A percentile compares a stretch with the other conserved stretches of the same genome.
Conservation (phyloP, 176 grass and related monocot species). For the Triticum monococcum region DNA sequence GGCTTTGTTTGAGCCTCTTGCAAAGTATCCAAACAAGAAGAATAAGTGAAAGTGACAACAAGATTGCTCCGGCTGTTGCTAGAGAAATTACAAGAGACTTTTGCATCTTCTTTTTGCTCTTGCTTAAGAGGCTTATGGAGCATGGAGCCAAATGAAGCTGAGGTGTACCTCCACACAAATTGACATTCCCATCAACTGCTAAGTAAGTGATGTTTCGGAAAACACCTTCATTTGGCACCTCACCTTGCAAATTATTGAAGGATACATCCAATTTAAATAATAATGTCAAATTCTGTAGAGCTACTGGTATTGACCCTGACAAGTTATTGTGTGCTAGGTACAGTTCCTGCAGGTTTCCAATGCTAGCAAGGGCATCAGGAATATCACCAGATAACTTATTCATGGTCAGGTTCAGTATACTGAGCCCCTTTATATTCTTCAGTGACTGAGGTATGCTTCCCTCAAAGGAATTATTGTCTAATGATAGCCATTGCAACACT, state of each 20-base stretch:
- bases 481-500: slow-evolving; percentile 1
- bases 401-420: neutral
- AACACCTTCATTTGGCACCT: slow-evolving; percentile 3
- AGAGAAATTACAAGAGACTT: slow-evolving; percentile 11
- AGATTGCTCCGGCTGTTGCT: neutral
- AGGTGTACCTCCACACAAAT: neutral
- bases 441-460: neutral
- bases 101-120: neutral
- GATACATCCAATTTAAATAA: slow-evolving; percentile 3
- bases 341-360: slow-evolving; percentile 13
- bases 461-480: slow-evolving; percentile 12
- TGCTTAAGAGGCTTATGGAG: neutral
- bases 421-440: slow-evolving; percentile 12
- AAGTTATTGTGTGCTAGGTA: slow-evolving; percentile 21
- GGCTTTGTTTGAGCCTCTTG: neutral
- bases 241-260: slow-evolving; percentile 19
- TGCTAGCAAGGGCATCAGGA: neutral
- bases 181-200: neutral
- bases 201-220: neutral
- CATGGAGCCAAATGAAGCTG: slow-evolving; percentile 10
- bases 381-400: slow-evolving; percentile 9
- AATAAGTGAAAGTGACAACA: slow-evolving; percentile 2
- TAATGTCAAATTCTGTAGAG: neutral
- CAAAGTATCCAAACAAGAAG: neutral
- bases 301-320: neutral